Base-by-base conservation (phyloP, 2,329 filamentous ascomycete genomes). In the Aspergillus sclerotialis region DNA sequence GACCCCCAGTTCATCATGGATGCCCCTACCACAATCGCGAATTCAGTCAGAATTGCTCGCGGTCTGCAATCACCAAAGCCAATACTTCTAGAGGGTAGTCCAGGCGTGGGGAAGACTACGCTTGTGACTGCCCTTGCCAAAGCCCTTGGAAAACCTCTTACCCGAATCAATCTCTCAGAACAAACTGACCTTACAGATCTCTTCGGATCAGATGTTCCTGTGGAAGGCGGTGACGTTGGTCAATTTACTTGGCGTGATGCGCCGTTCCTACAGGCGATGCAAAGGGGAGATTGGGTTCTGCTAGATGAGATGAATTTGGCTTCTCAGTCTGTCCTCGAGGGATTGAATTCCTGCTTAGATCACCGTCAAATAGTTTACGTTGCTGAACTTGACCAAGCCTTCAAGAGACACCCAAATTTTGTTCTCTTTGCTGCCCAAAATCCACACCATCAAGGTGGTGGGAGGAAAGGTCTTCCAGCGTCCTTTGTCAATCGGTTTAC, bases 401-500 rank as follows among this genome's bases (percentile, higher is more conserved):
- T 98, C 63, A 82, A 83, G 49, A 80, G 87, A 15, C 90, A 98
- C 56, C 80, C 82, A 0, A 72, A 89, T 43, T 98, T 98, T 62
- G 80, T 84, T n/a, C 76, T 98, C 1, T 98, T 98, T 53, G 92
- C 93, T 10, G 89, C 92, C 0, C 92, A 98, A 58, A 98, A 98
- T 55, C 92, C 92, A 7, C 92, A 98, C 61, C 87, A 95, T 51
- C 92, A 98, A 63, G 92, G 92, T 37, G 90, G 92, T 43, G 92
- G 92, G 7, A 78, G 92, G 48, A 98, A 98, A 62, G 92, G 92
- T 25, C 68, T 98, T 23, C 92, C 92, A 1, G 84, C 84, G 37
- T 96, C 92, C 1, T 98, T 98, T 52, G 92, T 98, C 42, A 96
- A 98, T 58, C 84, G 93, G 29, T 98, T 98, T 58, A 92, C 93